Evolutionary conservation across 202 grass and related monocot genomes (phyloP).

Genomic region (Musa balbisiana): DNA sequence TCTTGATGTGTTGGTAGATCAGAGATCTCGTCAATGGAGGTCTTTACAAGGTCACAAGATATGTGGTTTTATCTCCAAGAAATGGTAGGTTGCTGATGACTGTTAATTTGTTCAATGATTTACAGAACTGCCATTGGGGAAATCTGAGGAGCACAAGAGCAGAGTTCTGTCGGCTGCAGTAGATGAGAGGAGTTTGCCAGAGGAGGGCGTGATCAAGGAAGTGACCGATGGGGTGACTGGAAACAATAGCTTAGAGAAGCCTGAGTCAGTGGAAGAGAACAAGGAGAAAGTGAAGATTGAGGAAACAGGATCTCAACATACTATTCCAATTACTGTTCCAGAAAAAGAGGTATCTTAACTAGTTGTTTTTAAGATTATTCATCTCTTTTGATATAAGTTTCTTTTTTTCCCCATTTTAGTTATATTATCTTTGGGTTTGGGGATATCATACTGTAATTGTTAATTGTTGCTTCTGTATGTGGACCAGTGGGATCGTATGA

Average conservation of each 20-base stretch:
- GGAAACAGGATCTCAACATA: not conserved
- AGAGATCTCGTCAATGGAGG: not conserved
- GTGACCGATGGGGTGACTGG: not conserved
- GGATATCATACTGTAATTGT: not conserved
- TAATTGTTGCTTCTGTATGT: not conserved
- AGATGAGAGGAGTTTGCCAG: not conserved
- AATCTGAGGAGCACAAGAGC: constrained; percentile 17
- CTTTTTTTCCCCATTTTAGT: not conserved
- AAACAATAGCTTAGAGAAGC: constrained; percentile 10
- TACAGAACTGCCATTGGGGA: constrained; percentile 6
- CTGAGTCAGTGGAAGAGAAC: constrained; percentile 1
- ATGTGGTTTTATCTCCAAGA: not conserved
- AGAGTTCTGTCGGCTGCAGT: not conserved
- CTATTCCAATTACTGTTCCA: not conserved
- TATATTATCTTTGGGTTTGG: not conserved
- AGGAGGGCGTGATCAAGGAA: constrained; percentile 15
- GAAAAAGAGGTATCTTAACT: not conserved
- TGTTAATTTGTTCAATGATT: constrained; percentile 10
- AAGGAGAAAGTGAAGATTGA: not conserved
- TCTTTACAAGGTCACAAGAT: not conserved
- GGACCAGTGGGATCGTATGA: not conserved
- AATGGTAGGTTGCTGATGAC: constrained; percentile 2
- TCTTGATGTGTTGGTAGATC: not conserved
- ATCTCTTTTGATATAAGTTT: not conserved
- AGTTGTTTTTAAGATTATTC: not conserved